A percentile compares a stretch with the other conserved stretches of the same genome.
phyloP scores from a whole-genome alignment of 257 asterid genomes.

The Petrea volubilis region DNA sequence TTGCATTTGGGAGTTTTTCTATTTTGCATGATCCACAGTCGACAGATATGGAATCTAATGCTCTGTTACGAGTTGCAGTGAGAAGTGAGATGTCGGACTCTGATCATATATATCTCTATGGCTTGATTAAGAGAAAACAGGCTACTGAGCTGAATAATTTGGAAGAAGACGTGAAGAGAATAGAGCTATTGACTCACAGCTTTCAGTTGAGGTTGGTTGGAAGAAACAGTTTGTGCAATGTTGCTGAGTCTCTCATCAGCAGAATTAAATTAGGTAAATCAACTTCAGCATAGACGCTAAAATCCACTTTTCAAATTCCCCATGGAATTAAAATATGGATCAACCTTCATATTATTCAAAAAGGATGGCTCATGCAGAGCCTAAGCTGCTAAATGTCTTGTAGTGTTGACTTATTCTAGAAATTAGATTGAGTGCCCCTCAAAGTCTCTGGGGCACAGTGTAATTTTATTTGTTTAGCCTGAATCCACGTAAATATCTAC shows the following conservation, averaged over 20 bases:
- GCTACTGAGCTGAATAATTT: conserved; percentile 57
- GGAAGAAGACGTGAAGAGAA: conserved; percentile 68
- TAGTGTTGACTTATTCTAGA: not conserved
- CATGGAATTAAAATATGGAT: not conserved
- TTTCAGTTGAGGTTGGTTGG: conserved; percentile 65
- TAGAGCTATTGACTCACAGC: conserved; percentile 48
- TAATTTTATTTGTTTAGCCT: not conserved
- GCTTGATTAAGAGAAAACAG: conserved; percentile 56
- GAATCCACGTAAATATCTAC: not conserved
- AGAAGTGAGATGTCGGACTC: conserved; percentile 36
- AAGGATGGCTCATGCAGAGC: not conserved
- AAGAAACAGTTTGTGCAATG: conserved; percentile 45
- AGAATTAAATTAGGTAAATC: conserved; percentile 47
- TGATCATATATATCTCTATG: conserved; percentile 49
- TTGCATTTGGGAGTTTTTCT: conserved; percentile 65
- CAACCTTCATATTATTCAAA: not conserved
- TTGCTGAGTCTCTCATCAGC: conserved; percentile 61
- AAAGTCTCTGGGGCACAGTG: not conserved
- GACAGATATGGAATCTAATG: conserved; percentile 49
- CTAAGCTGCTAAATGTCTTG: not conserved
- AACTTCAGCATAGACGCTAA: not conserved
- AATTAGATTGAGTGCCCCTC: not conserved
- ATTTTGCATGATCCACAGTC: conserved; percentile 61
- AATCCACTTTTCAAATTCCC: not conserved
- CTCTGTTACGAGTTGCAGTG: conserved; percentile 58